These are phyloP conservation scores for Phytophthora fragariaefolia DNA, from an alignment of 352 stramenopile species.

Conservation along the genomic window DNA sequence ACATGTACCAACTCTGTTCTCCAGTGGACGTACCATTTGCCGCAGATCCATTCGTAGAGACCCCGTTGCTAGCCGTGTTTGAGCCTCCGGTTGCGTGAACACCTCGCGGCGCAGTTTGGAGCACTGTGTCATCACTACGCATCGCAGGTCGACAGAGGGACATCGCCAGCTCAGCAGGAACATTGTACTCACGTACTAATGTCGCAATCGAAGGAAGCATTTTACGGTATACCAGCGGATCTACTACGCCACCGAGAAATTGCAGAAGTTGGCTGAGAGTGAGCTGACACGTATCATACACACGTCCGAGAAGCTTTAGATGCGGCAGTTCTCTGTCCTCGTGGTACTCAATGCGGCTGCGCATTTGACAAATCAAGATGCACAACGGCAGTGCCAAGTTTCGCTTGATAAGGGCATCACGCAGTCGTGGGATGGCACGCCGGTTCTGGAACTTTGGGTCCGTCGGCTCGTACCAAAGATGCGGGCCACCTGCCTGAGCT, in stretches of 20 bases:
- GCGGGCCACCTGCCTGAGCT: constrained; percentile 76
- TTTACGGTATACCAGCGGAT: constrained; percentile 70
- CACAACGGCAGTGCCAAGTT: constrained; percentile 79
- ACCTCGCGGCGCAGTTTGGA: constrained; percentile 68
- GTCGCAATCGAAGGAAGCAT: constrained; percentile 72
- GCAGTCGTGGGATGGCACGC: constrained; percentile 76
- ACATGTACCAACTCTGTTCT: constrained; percentile 70
- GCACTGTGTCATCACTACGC: constrained; percentile 72
- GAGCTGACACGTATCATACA: constrained; percentile 89
- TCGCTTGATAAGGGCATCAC: constrained; percentile 86
- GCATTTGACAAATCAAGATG: constrained; percentile 87
- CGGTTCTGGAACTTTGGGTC: constrained; percentile 88
- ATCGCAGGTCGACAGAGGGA: constrained; percentile 80
- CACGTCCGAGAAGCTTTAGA: constrained; percentile 78
- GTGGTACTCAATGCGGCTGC: constrained; percentile 84
- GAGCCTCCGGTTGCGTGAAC: constrained; percentile 51
- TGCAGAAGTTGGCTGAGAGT: constrained; percentile 88
- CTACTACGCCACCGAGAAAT: constrained; percentile 80
- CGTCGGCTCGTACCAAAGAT: constrained; percentile 80
- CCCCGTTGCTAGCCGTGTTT: constrained; percentile 35
- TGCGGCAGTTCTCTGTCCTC: constrained; percentile 61
- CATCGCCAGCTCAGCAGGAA: constrained; percentile 80
- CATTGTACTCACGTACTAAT: constrained; percentile 78
- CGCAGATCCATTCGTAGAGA: constrained; percentile 13
- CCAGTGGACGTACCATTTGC: constrained; percentile 14